Evolutionary conservation across 2,329 filamentous ascomycete species (phyloP), one percentile per base, ranked within the genome.

Genomic region (Penicillium polonicum): DNA sequence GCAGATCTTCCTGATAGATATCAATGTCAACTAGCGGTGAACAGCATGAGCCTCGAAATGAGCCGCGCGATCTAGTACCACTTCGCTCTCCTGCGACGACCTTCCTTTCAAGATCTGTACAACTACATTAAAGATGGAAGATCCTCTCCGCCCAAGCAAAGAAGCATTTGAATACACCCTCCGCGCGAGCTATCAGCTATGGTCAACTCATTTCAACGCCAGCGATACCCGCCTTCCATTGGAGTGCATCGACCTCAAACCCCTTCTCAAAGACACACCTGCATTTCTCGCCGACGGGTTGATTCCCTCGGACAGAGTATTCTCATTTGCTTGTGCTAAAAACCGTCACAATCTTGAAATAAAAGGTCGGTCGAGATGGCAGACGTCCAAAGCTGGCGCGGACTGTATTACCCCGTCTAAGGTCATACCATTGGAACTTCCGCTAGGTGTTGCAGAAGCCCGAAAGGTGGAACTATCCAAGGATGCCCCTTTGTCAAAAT

Each of bases 401-500:
- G 5, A 19, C 2, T 38, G 46, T 12, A 49, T 38, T 9, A 38
- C 33, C 17, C 46, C 46, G 17, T 6, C 21, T 8, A 49, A 49
- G 33, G 33, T 27, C 23, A 49, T 49, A 17, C 17, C 46, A 2
- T 38, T 13, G 10, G 9, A 1, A 2, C 33, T 49, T 49, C 15
- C 3, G 3, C 21, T 49, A 7, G 33, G 46, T 25, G 31, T 49
- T 19, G 4, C 21, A 25, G 9, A 49, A 13, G 21, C 46, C 12
- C 21, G 17, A 13, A 15, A 49, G 21, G 17, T 49, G 8, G 9
- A 38, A 7, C 15, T 49, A 5, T 49, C 46, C 4, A 23, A 15
- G 21, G 59, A 33, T 55, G 64, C 9, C 56, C 60, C 13, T 13
- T 36, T 68, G 4, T 53, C 59, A 17, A 42, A 59, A 8, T 67